Evolutionary conservation across 164 flowering plant genomes (phyloP).

Genomic region (Saururus chinensis): DNA sequence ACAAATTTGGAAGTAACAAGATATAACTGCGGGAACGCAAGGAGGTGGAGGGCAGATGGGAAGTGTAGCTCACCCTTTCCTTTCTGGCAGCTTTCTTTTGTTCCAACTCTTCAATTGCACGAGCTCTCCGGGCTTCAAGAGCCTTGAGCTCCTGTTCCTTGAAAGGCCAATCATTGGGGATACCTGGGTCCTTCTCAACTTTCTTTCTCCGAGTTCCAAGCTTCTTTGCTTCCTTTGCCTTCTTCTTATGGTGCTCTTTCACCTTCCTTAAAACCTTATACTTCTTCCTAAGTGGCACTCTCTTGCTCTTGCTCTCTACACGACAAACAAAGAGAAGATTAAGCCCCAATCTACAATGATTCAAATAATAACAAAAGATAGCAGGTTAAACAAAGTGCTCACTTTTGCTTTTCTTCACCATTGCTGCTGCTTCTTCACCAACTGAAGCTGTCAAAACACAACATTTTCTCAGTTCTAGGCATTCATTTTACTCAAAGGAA

Average conservation of each 20-base stretch:
- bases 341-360: background rate
- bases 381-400: background rate
- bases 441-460: no score
- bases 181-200: slow-evolving; percentile 95
- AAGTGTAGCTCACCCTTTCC: slow-evolving; percentile 55
- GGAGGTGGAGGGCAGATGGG: background rate
- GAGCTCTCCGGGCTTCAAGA: slow-evolving; percentile 75
- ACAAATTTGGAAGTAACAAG: no score
- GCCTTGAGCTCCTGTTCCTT: slow-evolving; percentile 96
- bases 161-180: slow-evolving; percentile 95
- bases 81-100: slow-evolving; percentile 86
- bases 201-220: slow-evolving; percentile 32
- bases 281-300: slow-evolving; percentile 75
- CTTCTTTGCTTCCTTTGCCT: slow-evolving; percentile 95
- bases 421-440: background rate
- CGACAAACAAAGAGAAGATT: background rate
- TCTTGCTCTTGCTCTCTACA: slow-evolving; percentile 93
- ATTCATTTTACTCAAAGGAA: no score
- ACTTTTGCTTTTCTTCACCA: slow-evolving; percentile 36
- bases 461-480: no score
- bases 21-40: no score
- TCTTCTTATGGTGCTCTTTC: slow-evolving; percentile 89
- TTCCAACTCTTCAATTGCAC: slow-evolving; percentile 69
- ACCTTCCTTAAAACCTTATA: slow-evolving; percentile 75
- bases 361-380: background rate